Conservation (phyloP, 192 early-diverging fungal species). For the Neocallimastix lanati region DNA sequence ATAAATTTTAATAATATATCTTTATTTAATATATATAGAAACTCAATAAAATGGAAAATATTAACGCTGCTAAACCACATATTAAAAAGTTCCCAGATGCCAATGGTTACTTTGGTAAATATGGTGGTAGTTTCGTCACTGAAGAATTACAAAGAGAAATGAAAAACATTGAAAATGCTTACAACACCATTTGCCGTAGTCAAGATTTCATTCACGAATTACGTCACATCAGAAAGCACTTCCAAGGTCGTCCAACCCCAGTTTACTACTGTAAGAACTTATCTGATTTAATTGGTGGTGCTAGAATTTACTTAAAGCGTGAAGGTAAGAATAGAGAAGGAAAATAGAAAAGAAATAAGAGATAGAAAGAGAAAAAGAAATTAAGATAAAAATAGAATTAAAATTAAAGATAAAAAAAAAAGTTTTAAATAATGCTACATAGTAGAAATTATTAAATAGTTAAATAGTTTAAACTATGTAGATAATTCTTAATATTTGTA, state of each 20-base stretch:
- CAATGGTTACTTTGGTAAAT: background rate
- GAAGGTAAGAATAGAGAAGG: conserved; percentile 25
- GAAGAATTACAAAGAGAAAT: background rate
- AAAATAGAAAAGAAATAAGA: background rate
- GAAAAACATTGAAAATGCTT: background rate
- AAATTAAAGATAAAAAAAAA: no score
- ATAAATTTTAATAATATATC: no score
- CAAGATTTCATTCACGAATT: background rate
- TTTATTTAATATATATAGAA: no score
- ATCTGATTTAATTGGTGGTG: conserved; percentile 57
- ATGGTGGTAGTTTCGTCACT: background rate
- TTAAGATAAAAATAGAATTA: no score
- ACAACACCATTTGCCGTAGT: background rate
- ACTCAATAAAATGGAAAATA: background rate
- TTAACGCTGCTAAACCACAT: background rate
- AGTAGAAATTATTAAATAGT: no score
- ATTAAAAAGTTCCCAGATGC: background rate
- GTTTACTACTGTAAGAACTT: conserved; percentile 10
- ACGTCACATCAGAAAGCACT: background rate
- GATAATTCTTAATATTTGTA: no score
- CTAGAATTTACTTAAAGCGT: conserved; percentile 91
- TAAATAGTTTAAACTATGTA: no score
- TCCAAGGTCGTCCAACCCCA: background rate
- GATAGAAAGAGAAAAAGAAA: background rate
- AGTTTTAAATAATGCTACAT: no score